Evolutionary conservation across 257 asterid genomes (phyloP).

Genomic region (Scutellaria baicalensis): DNA sequence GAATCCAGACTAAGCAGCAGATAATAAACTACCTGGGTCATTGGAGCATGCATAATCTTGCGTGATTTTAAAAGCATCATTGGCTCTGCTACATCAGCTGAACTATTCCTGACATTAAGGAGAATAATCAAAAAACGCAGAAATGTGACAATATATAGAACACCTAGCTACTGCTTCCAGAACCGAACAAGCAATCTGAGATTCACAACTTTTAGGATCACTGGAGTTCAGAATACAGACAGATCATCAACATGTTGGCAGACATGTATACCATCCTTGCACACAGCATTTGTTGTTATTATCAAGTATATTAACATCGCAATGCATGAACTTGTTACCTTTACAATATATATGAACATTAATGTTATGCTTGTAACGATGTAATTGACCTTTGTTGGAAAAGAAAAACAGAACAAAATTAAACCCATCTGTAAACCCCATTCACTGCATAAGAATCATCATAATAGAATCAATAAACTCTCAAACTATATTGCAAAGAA

Average conservation of each 20-base stretch:
- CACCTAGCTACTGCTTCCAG: constrained; percentile 7
- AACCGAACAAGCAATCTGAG: constrained; percentile 13
- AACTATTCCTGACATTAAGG: constrained; percentile 47
- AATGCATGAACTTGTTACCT: no score
- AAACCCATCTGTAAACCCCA: not conserved
- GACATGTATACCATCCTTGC: not conserved
- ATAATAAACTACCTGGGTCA: constrained; percentile 60
- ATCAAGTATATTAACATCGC: not conserved
- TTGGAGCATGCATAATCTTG: constrained; percentile 69
- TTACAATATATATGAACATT: no score
- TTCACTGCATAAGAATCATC: not conserved
- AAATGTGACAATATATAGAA: constrained; percentile 17
- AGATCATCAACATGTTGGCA: not conserved
- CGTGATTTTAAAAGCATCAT: constrained; percentile 73
- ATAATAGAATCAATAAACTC: not conserved
- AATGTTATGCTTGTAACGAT: no score
- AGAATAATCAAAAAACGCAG: constrained; percentile 24
- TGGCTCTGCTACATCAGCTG: constrained; percentile 48
- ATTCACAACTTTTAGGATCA: constrained; percentile 14
- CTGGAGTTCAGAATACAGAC: not conserved
- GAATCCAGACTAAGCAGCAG: constrained; percentile 16
- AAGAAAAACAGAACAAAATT: not conserved
- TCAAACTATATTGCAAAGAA: not conserved
- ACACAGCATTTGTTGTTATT: not conserved
- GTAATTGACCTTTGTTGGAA: not conserved